Percentiles rank a stretch among this genome's conserved stretches.
Evolutionary conservation across 805 yeast species (phyloP).

Genomic region (Starmerella bombicola): DNA sequence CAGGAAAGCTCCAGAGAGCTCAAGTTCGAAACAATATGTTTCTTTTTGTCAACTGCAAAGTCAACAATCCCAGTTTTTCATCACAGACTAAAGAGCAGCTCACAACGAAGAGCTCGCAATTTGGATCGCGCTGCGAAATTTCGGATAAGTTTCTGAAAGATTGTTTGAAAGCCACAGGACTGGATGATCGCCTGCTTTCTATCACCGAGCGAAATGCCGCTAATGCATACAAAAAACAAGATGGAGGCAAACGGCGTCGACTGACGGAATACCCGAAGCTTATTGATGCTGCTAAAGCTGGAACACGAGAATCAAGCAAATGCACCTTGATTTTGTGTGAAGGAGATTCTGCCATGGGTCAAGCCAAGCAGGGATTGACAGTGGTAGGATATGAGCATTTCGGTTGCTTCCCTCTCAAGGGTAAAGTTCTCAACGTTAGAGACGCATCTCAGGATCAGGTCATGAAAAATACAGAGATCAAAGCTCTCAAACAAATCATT

Average conservation of each 20-base stretch:
- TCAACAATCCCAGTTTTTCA: conserved; percentile 94
- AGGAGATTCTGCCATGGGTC: conserved; percentile 89
- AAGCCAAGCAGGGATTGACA: conserved; percentile 86
- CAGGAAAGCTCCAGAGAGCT: conserved; percentile 66
- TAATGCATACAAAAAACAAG: conserved; percentile 73
- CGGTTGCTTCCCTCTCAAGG: conserved; percentile 91
- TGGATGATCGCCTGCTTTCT: conserved; percentile 54
- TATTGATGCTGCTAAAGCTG: conserved; percentile 93
- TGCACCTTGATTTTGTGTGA: conserved; percentile 91
- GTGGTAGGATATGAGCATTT: conserved; percentile 92
- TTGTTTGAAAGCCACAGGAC: conserved; percentile 54
- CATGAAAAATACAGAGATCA: conserved; percentile 83
- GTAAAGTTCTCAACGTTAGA: conserved; percentile 87
- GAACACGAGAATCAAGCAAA: conserved; percentile 80
- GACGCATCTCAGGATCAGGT: conserved; percentile 96
- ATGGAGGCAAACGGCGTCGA: conserved; percentile 60
- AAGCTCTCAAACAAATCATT: conserved; percentile 87
- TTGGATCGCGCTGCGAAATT: conserved; percentile 74
- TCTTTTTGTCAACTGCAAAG: conserved; percentile 75
- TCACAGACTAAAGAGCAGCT: conserved; percentile 95
- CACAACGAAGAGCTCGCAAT: conserved; percentile 76
- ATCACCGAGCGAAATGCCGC: conserved; percentile 84
- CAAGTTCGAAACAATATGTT: conserved; percentile 88
- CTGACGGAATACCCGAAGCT: conserved; percentile 80
- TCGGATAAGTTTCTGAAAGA: conserved; percentile 65